Evolutionary conservation across 768 basidiomycete species (phyloP), one percentile per base, ranked within the genome.

Genomic region (Tylopilus balloui): DNA sequence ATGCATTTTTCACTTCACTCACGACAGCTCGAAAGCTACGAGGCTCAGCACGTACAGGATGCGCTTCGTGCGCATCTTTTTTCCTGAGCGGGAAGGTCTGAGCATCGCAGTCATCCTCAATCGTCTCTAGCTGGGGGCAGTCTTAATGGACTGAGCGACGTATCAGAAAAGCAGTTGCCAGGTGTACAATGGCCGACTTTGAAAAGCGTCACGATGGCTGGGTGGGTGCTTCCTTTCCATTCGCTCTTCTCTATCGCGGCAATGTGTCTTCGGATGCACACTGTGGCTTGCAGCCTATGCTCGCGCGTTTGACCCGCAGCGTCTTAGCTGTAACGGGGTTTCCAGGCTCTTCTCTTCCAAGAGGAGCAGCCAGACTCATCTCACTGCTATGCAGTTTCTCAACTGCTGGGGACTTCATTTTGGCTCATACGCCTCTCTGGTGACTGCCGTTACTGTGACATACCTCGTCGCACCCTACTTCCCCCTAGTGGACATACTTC

Each of bases 51-150:
- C 65, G 54, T 42, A 67, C 64, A 51, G 38, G 60, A 53, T 40
- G 48, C 29, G 52, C 48, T 17, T 11, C 19, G 19, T 10, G 42
- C 53, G 51, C 38, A 48, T 58, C 60, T 60, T 50, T 56, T 28
- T 36, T 65, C 34, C 54, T 60, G 69, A 67, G 47, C 47, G 59
- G 65, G 59, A 66, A 63, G 61, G 65, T 66, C 61, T 66, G 65
- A 66, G 56, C 44, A 42, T 58, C 45, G 20, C 49, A 39, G 63
- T 62, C 64, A 58, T 43, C 61, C 54, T 54, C 50, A 55, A 67
- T 57, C 38, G 63, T 62, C 61, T 53, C 65, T 57, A 56, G 45
- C 56, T 6, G 56, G 55, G 63, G 55, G 57, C 47, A 47, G 59
- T 53, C 59, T 19, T 65, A 14, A 61, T 12, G 52, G 59, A 47